Conservation (phyloP, 495 filamentous ascomycete genomes). For the Penicillium simplicissimum region DNA sequence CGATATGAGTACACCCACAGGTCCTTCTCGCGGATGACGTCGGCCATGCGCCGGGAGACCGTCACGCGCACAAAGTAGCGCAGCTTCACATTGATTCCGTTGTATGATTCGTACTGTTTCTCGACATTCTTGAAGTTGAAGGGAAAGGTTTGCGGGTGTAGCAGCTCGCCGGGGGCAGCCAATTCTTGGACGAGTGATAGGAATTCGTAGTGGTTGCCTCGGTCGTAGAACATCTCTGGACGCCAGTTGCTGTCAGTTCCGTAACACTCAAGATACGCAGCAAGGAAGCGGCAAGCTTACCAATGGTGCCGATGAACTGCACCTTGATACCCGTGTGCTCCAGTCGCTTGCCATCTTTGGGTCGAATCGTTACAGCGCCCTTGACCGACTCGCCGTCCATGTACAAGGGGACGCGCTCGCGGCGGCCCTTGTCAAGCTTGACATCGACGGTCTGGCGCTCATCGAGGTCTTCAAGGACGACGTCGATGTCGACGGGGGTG, state of each 20-base stretch:
- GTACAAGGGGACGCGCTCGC: conserved; percentile 95
- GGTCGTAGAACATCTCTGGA: conserved; percentile 98
- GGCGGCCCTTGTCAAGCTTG: conserved; percentile 94
- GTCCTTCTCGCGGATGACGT: conserved; percentile 98
- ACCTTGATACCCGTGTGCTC: conserved; percentile 99
- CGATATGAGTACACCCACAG: conserved; percentile 99
- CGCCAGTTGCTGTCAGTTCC: background rate
- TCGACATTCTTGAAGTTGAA: conserved; percentile 99
- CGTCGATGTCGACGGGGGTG: conserved; percentile 97
- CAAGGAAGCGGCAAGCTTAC: conserved; percentile 42
- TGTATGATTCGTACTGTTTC: conserved; percentile 99
- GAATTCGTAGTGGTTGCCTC: conserved; percentile 99
- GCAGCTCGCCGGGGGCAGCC: conserved; percentile 92
- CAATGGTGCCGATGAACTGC: conserved; percentile 99
- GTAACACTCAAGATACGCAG: background rate
- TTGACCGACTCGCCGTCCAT: conserved; percentile 99
- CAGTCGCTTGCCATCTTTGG: conserved; percentile 96
- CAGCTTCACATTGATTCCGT: conserved; percentile 98
- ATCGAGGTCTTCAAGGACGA: conserved; percentile 93
- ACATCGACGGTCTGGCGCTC: conserved; percentile 91
- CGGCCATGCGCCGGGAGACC: conserved; percentile 93
- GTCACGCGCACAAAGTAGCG: conserved; percentile 98
- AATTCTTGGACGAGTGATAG: conserved; percentile 94
- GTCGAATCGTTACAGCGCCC: conserved; percentile 88
- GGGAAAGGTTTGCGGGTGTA: conserved; percentile 97